Evolutionary conservation across 2,329 filamentous ascomycete species (phyloP), one percentile per base, ranked within the genome.

Genomic region (Monosporascus cannonballus): DNA sequence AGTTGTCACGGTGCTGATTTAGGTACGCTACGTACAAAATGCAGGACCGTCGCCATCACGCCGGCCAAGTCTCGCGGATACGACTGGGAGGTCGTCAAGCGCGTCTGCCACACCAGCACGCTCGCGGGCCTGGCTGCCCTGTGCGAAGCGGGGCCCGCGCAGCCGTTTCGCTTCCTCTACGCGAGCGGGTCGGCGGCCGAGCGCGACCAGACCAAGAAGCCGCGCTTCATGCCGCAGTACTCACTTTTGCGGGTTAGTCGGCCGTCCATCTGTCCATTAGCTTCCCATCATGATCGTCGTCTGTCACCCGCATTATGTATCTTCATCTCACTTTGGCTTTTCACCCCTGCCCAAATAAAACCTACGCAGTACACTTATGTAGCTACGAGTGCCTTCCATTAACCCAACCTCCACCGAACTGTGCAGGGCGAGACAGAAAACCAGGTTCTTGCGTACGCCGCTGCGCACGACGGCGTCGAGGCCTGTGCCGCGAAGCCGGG

Each of bases 381-480:
- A 30, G 9, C 1, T 14, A 30, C 27, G 4, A 3, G 27, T 30
- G 6, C 8, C 27, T 30, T 30, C 27, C 9, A 14, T 9, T 34
- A 34, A 34, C 9, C 30, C 11, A 34, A 34, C 11, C 9, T 34
- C 4, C 9, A 34, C 30, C 30, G 9, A 14, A 34, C 30, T 9
- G 30, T 9, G 30, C 34, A 80, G 77, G 77, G 77, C 6, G 70
- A 76, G 42, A 70, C 72, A 0, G 78, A 80, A 56, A 71, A 59
- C 7, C 60, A 65, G 18, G 64, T 80, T 4, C 66, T 79, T 4
- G 67, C 67, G 1, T 72, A 70, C 20, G 73, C 73, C 3, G 59
- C 67, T 20, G 58, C 74, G 8, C 67, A 71, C n/a, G 57, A 67
- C 2, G 70, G 67, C 2, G 59, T 77, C 24, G 69, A 77, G 52